Evolutionary conservation across 768 basidiomycete species (phyloP).

Genomic region (Rhodotorula taiwanensis): DNA sequence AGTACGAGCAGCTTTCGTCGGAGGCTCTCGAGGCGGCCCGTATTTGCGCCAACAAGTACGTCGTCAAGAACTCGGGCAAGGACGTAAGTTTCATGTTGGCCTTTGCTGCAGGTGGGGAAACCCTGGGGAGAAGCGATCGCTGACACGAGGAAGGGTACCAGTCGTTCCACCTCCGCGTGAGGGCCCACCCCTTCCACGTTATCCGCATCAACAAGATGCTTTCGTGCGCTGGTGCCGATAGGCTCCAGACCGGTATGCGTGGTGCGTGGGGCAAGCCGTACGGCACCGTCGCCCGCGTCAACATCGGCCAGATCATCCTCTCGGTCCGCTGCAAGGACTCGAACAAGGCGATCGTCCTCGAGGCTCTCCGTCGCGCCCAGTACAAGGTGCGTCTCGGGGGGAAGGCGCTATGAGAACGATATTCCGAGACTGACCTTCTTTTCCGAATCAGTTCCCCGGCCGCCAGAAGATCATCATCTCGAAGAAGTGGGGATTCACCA

Average conservation of each 20-base stretch:
- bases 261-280: conserved; percentile 99
- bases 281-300: conserved; percentile 88
- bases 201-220: conserved; percentile 99
- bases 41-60: conserved; percentile 99
- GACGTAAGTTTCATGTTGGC: too few species aligned
- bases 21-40: conserved; percentile 97
- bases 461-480: conserved; percentile 94
- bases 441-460: too few species aligned
- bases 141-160: too few species aligned
- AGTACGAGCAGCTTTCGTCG: conserved; percentile 91
- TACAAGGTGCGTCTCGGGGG: conserved; percentile 42
- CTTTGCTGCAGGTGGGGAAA: too few species aligned
- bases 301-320: conserved; percentile 93
- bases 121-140: too few species aligned
- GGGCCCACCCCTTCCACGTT: conserved; percentile 97
- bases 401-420: background rate
- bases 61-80: conserved; percentile 93
- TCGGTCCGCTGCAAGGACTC: conserved; percentile 84
- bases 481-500: conserved; percentile 84
- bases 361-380: conserved; percentile 83
- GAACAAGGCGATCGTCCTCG: conserved; percentile 81
- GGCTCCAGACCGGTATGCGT: conserved; percentile 95
- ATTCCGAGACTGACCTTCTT: too few species aligned
- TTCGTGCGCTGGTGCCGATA: conserved; percentile 95
- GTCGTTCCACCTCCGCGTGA: conserved; percentile 96